Evolutionary conservation across 768 basidiomycete species (phyloP), one percentile per base, ranked within the genome.

Genomic region (Tylopilus balloui): DNA sequence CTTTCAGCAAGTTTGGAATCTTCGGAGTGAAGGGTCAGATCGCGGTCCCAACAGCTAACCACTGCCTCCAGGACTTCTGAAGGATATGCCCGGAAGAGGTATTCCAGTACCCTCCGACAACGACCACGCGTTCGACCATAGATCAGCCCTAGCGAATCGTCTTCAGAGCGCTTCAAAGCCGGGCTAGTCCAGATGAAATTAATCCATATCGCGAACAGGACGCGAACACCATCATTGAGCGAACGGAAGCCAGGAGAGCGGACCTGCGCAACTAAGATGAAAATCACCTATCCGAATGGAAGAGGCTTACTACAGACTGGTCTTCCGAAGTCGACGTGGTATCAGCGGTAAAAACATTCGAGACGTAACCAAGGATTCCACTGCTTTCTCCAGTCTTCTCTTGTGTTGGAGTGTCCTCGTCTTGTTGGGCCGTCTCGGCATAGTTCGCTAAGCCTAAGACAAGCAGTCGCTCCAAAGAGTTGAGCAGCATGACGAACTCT

Each of bases 311-410:
- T 48, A 74, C 76, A 9, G 82, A 60, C 52, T 78, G 78, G 31
- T 86, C 86, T 13, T 81, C 81, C 14, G 67, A 60, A 47, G 66
- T 63, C 11, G 74, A 67, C 9, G 69, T 59, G 29, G 71, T 76
- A n/a, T 92, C 89, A 0, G 82, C 81, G 35, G 86, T 80, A 60
- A 99, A 94, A 2, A 97, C 94, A 47, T 83, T 89, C 2, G 92
- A 93, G 44, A 99, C 86, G 59, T 92, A 88, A 9, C 93, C 92
- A 0, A 97, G 73, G 11, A 98, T 69, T 1, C 93, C 86, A 60
- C 78, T 75, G 9, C 73, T 72, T 54, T 84, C 83, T 15, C 73
- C 71, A 20, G 64, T 57, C 57, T 80, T 88, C 55, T 84, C 89
- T 15, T 73, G 60, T 0, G 61, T 57, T 12, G 66, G 58, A 13